phyloP scores from a whole-genome alignment of 441 rosid species.

The Adansonia madagascariensis region DNA sequence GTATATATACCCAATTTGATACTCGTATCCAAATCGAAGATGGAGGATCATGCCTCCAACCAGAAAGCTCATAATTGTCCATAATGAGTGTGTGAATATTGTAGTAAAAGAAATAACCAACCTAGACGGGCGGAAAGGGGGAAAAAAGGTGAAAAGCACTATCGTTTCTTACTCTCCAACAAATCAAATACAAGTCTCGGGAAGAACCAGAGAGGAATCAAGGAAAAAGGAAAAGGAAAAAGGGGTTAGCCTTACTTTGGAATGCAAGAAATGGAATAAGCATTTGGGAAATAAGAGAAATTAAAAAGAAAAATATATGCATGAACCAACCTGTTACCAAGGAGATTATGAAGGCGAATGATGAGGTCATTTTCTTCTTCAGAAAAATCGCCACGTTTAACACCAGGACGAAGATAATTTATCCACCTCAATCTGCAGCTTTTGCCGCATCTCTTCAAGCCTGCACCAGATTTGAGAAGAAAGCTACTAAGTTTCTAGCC shows the following conservation, averaged over 20 bases:
- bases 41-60: background rate
- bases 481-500: too few relatives aligned
- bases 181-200: background rate
- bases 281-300: background rate
- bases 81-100: background rate
- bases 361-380: conserved; percentile 75
- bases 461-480: conserved; percentile 8
- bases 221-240: background rate
- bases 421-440: conserved; percentile 77
- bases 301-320: background rate
- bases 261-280: background rate
- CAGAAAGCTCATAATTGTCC: background rate
- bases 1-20: too few relatives aligned
- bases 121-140: too few relatives aligned
- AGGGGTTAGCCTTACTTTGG: background rate
- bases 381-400: conserved; percentile 59
- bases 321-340: conserved; percentile 70
- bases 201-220: background rate
- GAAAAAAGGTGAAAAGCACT: too few relatives aligned
- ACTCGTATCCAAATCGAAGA: too few relatives aligned
- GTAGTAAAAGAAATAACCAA: background rate
- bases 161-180: too few relatives aligned
- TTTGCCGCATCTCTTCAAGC: conserved; percentile 69
- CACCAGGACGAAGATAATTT: conserved; percentile 62
- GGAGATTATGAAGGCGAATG: conserved; percentile 66